A percentile compares a stretch with the other conserved stretches of the same genome.
Evolutionary conservation across 257 asterid genomes (phyloP).

Genomic region (Striga asiatica): DNA sequence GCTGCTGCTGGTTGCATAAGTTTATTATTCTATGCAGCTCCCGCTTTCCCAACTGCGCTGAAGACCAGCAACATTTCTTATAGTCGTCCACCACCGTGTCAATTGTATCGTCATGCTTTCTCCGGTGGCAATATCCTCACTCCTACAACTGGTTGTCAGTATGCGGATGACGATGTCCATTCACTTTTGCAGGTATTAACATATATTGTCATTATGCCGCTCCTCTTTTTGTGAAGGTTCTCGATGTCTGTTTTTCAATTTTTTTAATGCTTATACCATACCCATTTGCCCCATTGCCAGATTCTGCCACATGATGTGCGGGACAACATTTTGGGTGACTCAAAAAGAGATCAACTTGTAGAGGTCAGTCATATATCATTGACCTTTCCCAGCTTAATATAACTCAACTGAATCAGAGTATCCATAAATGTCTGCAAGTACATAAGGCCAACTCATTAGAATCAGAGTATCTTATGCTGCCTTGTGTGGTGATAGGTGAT

Average conservation of each 20-base stretch:
- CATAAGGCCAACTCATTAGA: neutral
- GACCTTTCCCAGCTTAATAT: too few relatives aligned
- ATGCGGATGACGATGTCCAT: conserved; percentile 23
- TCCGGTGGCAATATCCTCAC: neutral
- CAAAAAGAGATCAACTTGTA: conserved; percentile 33
- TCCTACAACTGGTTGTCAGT: neutral
- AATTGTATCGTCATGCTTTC: neutral
- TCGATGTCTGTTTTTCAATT: neutral
- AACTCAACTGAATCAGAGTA: neutral
- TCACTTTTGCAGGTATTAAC: conserved; percentile 37
- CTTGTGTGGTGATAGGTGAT: conserved; percentile 36
- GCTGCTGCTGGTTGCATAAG: conserved; percentile 14
- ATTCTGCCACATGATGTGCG: conserved; percentile 66
- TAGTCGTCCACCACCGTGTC: conserved; percentile 7
- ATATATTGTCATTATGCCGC: neutral
- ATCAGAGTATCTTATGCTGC: neutral
- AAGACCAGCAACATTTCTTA: neutral
- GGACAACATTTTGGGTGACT: conserved; percentile 28
- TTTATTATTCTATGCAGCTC: neutral
- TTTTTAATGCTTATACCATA: too few relatives aligned
- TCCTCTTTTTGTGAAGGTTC: neutral
- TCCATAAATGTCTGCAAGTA: too few relatives aligned
- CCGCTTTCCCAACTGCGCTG: neutral
- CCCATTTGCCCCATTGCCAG: conserved; percentile 21
- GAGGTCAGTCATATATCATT: too few relatives aligned